These are phyloP conservation scores for Papiliotrema nemorosa DNA, from an alignment of 1,284 basidiomycete genomes.

Conservation along the genomic window DNA sequence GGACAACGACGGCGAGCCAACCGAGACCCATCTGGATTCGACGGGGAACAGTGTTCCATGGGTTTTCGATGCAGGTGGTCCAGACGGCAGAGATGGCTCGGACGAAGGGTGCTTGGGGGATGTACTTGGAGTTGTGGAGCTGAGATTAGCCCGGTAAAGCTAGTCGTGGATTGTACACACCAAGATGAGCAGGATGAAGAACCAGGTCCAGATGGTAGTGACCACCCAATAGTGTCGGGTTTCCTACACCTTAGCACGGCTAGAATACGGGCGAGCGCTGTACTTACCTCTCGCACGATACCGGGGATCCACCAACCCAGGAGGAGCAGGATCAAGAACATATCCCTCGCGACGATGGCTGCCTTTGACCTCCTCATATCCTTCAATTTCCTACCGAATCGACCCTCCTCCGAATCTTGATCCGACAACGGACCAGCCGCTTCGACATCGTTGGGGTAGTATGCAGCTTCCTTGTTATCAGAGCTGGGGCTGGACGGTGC, in stretches of 20 bases:
- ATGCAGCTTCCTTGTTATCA: neutral
- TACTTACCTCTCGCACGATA: too few species aligned
- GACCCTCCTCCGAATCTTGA: neutral
- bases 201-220: too few species aligned
- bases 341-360: neutral
- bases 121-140: neutral
- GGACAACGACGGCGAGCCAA: neutral
- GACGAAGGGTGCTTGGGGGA: neutral
- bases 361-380: neutral
- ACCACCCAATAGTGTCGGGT: too few species aligned
- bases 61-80: neutral
- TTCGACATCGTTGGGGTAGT: neutral
- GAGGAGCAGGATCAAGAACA: neutral
- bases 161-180: too few species aligned
- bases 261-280: too few species aligned
- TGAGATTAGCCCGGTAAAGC: too few species aligned
- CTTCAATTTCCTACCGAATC: neutral
- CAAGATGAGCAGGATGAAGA: too few species aligned
- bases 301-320: neutral
- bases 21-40: neutral
- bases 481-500: neutral
- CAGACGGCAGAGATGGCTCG: neutral
- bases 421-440: neutral
- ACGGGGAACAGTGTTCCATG: neutral
- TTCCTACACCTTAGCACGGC: too few species aligned